Evolutionary conservation across 106 monocot genomes (phyloP).

Genomic region (Gastrodia elata): DNA sequence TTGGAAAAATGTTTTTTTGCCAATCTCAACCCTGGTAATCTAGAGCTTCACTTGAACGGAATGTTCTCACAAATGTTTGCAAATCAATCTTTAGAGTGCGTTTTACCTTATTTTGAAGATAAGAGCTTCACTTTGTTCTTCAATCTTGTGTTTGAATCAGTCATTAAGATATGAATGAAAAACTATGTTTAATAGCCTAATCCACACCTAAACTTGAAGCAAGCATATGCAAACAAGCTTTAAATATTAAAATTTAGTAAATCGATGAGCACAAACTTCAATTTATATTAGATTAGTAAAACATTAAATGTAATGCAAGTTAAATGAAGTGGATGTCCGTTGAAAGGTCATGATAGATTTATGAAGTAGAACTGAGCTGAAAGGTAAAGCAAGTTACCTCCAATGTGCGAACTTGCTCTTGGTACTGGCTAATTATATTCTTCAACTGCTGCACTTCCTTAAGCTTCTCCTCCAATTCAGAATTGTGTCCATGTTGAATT

Average conservation of each 20-base stretch:
- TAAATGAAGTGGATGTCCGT: neutral
- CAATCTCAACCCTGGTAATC: neutral
- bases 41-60: neutral
- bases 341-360: neutral
- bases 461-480: constrained; percentile 39
- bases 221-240: neutral
- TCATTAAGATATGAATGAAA: neutral
- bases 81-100: neutral
- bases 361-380: neutral
- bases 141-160: neutral
- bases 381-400: constrained; percentile 26
- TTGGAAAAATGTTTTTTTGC: neutral
- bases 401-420: constrained; percentile 51
- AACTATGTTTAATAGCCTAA: neutral
- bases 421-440: constrained; percentile 48
- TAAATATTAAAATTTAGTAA: neutral
- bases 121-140: neutral
- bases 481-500: constrained; percentile 47
- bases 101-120: neutral
- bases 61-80: neutral
- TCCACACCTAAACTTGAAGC: neutral
- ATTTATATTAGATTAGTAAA: neutral
- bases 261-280: neutral
- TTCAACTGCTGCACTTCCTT: constrained; percentile 57
- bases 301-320: neutral